Percentiles rank a stretch among this genome's conserved stretches.
These are phyloP conservation scores for Solanum pinnatisectum DNA, from an alignment of 257 asterid species.

Conservation along the genomic window DNA sequence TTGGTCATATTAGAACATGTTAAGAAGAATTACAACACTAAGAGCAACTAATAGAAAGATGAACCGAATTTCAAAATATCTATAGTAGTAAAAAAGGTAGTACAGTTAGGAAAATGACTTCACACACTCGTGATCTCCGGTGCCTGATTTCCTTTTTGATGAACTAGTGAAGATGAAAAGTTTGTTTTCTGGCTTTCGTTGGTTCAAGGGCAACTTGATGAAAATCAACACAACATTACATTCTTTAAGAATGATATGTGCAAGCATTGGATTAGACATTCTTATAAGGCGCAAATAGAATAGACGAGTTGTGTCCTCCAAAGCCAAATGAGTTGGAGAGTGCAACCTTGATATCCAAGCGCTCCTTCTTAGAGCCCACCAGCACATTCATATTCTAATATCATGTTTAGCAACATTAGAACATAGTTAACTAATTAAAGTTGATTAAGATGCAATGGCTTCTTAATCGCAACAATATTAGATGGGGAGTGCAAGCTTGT, in stretches of 20 bases:
- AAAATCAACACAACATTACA: neutral
- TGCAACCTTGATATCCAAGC: slow-evolving; percentile 25
- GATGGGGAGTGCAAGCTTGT: neutral
- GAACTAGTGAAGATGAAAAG: neutral
- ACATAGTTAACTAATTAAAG: neutral
- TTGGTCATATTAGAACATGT: too few relatives aligned
- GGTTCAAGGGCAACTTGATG: neutral
- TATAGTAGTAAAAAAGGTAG: neutral
- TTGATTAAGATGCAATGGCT: neutral
- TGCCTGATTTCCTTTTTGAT: neutral
- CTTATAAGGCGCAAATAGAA: slow-evolving; percentile 26
- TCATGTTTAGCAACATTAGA: neutral
- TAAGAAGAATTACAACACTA: too few relatives aligned
- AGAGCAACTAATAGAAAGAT: neutral
- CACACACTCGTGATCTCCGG: neutral
- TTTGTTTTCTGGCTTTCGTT: neutral
- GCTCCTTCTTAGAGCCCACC: slow-evolving; percentile 25
- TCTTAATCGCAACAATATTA: neutral
- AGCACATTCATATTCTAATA: slow-evolving; percentile 21
- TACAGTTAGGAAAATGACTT: neutral
- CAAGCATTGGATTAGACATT: neutral
- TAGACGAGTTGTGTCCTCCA: slow-evolving; percentile 36
- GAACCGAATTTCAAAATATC: neutral
- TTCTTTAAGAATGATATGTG: neutral
- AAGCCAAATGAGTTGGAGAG: slow-evolving; percentile 39